Evolutionary conservation across 805 yeast genomes (phyloP), one percentile per base, ranked within the genome.

Genomic region (Sporopachydermia lactativora): DNA sequence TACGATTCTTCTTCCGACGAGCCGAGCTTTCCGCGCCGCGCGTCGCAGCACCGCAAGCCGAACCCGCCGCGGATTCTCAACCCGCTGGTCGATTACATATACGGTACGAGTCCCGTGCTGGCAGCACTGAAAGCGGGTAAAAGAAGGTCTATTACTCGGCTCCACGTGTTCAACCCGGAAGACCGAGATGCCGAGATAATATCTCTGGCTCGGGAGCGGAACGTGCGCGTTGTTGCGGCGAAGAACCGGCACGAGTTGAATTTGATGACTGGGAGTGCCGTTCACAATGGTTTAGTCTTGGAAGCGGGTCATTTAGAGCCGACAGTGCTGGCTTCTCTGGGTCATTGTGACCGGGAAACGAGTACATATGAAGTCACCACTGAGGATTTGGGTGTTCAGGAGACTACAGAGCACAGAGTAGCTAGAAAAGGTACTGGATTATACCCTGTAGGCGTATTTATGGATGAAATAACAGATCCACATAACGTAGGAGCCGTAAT

Each of bases 401-500:
- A 39, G 40, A 16, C 35, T 40, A 17, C 17, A 6, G 15, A 31
- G 35, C 13, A 18, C 39, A 13, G 39, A 24, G 16, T 18, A 18
- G 35, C 18, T 3, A 34, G 39, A 18, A 31, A 31, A 19, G 38
- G 16, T 34, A 18, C 34, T 17, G 15, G n/a, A 17, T 6, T 19
- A 14, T 58, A 59, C 49, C 94, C 95, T 2, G 50, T 86, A 14
- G 95, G 85, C 0, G 48, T 85, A 3, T 84, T 69, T 49, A 59
- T 85, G 17, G 95, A 85, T 56, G 84, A 81, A 43, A 67, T 86
- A 36, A 73, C 82, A 11, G 95, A 85, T 55, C 89, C 95, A 1
- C 94, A 83, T 54, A 85, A 85, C 54, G 64, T 83, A 49, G 96
- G 96, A 4, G 92, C 89, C 17, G 73, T 85, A 36, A 59, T 82